Evolutionary conservation across 352 stramenopile species (phyloP), one percentile per base, ranked within the genome.

Genomic region (Pythium aristosporum): DNA sequence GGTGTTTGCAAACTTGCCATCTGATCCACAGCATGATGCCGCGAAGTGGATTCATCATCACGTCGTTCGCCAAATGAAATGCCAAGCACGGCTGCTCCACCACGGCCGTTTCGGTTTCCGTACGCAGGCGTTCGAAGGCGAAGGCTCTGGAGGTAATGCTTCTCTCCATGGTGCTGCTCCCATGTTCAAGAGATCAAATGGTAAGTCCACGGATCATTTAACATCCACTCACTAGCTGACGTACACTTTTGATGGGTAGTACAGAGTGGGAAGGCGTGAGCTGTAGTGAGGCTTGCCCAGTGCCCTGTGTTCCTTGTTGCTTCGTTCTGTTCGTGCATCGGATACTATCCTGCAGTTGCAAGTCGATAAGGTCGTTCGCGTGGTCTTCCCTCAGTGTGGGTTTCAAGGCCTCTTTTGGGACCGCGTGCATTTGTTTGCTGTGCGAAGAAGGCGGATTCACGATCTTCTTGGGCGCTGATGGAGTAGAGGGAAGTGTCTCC

Each of bases 41-140:
- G 21, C 11, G 23, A 25, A 39, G 9, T 20, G 11, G 28, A 25
- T n/a, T 66, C 59, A 42, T 67, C 61, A 15, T 55, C 51, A 16
- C 49, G 8, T 9, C 25, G 25, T 12, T 60, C 39, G 42, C 48
- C 36, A 20, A 41, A 23, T 5, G 58, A 54, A 15, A 59, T 47
- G 8, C 25, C 56, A 12, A 63, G 56, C 28, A 55, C 43, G 16
- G 34, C 47, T 2, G 41, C 2, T 42, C 50, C 59, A 21, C 37
- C 13, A 23, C 28, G 25, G 2, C 49, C 50, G 16, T 34, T 57
- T 21, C 52, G 58, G 21, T 68, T 68, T 18, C 65, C 67, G 36
- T 70, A 65, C 16, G 70, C 74, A 53, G 74, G 74, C 20, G 76
- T 85, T 28, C 76, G 72, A 41, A 73, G 72, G 23, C 74, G 72